These are phyloP conservation scores for Kewa caespitosa DNA, from an alignment of 179 eudicot genomes.

Conservation along the genomic window DNA sequence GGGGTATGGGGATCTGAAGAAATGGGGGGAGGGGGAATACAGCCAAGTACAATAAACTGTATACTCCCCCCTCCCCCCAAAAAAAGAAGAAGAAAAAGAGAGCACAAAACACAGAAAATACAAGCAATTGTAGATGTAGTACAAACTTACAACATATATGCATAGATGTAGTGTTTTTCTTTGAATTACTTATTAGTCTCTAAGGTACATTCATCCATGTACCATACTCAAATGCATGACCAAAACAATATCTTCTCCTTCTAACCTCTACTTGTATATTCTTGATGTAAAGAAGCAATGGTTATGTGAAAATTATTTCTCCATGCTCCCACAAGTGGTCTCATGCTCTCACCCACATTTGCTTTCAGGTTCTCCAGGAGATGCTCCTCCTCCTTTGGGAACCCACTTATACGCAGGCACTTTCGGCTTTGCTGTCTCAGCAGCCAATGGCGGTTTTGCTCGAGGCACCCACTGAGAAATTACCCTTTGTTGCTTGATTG, in stretches of 20 bases:
- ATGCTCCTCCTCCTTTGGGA: slow-evolving; percentile 31
- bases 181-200: not conserved
- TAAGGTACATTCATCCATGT: slow-evolving; percentile 7
- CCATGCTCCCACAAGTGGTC: slow-evolving; percentile 21
- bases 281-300: not conserved
- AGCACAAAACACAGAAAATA: not conserved
- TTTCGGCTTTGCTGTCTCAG: slow-evolving; percentile 32
- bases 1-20: too few species aligned
- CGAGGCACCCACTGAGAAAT: slow-evolving; percentile 46
- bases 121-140: not conserved
- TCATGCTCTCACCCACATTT: not conserved
- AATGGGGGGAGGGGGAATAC: too few species aligned
- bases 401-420: slow-evolving; percentile 39
- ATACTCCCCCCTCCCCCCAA: too few species aligned
- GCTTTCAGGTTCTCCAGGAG: slow-evolving; percentile 23
- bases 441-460: slow-evolving; percentile 20
- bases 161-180: slow-evolving; percentile 5
- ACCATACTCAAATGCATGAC: not conserved
- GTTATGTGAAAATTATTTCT: not conserved
- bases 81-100: not conserved
- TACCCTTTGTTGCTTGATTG: slow-evolving; percentile 40
- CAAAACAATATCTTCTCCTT: slow-evolving; percentile 5
- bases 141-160: slow-evolving; percentile 10
- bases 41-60: too few species aligned
- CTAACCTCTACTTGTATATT: slow-evolving; percentile 4